Conservation (phyloP, 768 basidiomycete species). For the Austroboletus eburneus region DNA sequence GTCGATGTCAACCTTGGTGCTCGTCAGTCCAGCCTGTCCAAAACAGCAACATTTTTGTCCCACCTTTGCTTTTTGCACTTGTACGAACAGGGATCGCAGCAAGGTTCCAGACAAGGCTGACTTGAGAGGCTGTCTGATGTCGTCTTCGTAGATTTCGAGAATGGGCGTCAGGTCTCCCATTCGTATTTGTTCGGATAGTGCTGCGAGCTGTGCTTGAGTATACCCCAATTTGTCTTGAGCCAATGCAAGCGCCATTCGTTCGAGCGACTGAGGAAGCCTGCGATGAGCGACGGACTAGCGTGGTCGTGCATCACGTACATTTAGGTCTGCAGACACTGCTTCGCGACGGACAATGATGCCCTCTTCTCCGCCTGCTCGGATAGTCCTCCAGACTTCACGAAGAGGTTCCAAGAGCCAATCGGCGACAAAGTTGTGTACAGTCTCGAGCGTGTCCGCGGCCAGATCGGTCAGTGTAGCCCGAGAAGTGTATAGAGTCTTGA, state of each 20-base stretch:
- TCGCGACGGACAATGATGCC: slow-evolving; percentile 74
- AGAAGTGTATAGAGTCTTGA: slow-evolving; percentile 52
- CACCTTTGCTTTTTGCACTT: slow-evolving; percentile 94
- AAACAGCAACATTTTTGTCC: neutral
- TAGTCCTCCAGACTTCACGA: slow-evolving; percentile 75
- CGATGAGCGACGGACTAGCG: neutral
- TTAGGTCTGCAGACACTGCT: slow-evolving; percentile 80
- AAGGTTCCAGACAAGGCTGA: slow-evolving; percentile 79
- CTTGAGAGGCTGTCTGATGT: slow-evolving; percentile 82
- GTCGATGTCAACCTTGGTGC: slow-evolving; percentile 81
- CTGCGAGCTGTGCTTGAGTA: slow-evolving; percentile 55
- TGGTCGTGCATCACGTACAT: slow-evolving; percentile 42
- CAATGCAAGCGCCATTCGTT: slow-evolving; percentile 87
- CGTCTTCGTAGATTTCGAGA: slow-evolving; percentile 83
- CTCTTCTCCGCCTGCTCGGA: slow-evolving; percentile 74
- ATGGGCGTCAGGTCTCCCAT: slow-evolving; percentile 85
- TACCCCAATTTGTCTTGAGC: slow-evolving; percentile 78
- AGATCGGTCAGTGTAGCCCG: slow-evolving; percentile 55
- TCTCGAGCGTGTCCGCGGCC: slow-evolving; percentile 58
- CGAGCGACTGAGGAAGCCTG: slow-evolving; percentile 61
- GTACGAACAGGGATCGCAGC: slow-evolving; percentile 81
- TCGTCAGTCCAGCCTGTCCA: neutral
- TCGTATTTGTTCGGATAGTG: slow-evolving; percentile 60
- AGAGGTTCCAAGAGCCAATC: slow-evolving; percentile 88
- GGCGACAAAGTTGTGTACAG: slow-evolving; percentile 64